Evolutionary conservation across 495 filamentous ascomycete genomes (phyloP).

Genomic region (Lindgomyces ingoldianus): DNA sequence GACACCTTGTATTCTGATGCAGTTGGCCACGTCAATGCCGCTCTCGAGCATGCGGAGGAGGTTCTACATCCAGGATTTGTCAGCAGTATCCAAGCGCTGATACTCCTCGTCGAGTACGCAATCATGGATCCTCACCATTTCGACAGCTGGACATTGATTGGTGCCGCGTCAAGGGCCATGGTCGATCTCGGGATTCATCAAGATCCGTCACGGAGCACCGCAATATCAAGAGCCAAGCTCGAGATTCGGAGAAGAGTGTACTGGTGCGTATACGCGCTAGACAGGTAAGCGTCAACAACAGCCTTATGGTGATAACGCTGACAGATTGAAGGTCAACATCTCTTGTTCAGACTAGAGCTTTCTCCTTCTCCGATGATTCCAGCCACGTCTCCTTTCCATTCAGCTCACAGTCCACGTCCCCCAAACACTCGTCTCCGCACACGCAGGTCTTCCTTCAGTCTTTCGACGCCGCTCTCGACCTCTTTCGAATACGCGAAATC

Average conservation of each 20-base stretch:
- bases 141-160: conserved; percentile 86
- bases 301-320: conserved; percentile 13
- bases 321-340: conserved; percentile 68
- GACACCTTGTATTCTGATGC: conserved; percentile 67
- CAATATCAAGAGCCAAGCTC: conserved; percentile 62
- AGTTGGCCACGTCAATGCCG: conserved; percentile 65
- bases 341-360: conserved; percentile 74
- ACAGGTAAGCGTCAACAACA: conserved; percentile 60
- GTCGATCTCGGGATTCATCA: conserved; percentile 89
- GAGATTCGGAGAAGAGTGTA: conserved; percentile 79
- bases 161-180: conserved; percentile 78
- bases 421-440: conserved; percentile 44
- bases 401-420: conserved; percentile 43
- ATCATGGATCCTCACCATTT: conserved; percentile 86
- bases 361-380: conserved; percentile 91
- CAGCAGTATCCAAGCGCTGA: conserved; percentile 76
- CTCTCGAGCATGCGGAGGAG: conserved; percentile 71
- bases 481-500: conserved; percentile 73
- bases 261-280: conserved; percentile 81
- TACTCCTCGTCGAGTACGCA: conserved; percentile 83
- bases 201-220: conserved; percentile 69
- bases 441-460: conserved; percentile 50
- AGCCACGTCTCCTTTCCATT: conserved; percentile 63
- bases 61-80: conserved; percentile 82
- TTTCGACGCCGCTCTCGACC: conserved; percentile 52